Evolutionary conservation across 2,329 filamentous ascomycete species (phyloP).

Genomic region (Simplicillium sp.): DNA sequence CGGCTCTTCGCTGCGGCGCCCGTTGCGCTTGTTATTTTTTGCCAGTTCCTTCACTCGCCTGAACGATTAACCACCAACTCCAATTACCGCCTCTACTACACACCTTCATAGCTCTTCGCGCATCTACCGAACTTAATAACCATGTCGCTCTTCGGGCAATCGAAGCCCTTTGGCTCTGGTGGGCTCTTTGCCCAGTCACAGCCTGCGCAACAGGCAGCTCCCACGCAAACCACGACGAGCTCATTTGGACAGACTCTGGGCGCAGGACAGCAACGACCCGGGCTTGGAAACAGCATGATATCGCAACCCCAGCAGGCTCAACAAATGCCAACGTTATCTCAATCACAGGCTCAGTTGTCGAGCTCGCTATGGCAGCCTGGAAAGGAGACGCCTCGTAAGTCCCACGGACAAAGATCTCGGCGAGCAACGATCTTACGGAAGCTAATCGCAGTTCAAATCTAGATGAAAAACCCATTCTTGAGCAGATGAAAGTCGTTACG

Average conservation of each 20-base stretch:
- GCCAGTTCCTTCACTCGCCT: no score
- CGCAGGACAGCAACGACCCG: constrained; percentile 26
- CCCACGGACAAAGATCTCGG: background rate
- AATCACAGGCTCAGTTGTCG: constrained; percentile 36
- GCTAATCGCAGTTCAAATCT: background rate
- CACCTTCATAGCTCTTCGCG: no score
- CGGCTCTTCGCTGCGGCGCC: no score
- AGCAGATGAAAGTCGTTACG: constrained; percentile 62
- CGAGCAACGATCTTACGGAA: constrained; percentile 1
- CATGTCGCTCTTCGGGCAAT: constrained; percentile 30
- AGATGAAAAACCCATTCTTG: constrained; percentile 61
- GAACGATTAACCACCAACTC: no score
- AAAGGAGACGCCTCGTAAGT: constrained; percentile 38
- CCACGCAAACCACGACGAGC: constrained; percentile 12
- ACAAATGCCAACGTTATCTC: constrained; percentile 31
- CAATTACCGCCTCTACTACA: no score
- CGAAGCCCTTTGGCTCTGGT: constrained; percentile 22
- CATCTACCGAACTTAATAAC: background rate
- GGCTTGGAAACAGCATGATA: constrained; percentile 19
- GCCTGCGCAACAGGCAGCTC: constrained; percentile 18
- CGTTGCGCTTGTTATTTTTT: no score
- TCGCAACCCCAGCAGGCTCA: constrained; percentile 29
- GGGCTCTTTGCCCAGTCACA: constrained; percentile 29
- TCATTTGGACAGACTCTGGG: constrained; percentile 20
- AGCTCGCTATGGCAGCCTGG: constrained; percentile 44